Evolutionary conservation across 2,329 filamentous ascomycete species (phyloP), one percentile per base, ranked within the genome.

Genomic region (Ophiocordyceps camponoti-saundersi): DNA sequence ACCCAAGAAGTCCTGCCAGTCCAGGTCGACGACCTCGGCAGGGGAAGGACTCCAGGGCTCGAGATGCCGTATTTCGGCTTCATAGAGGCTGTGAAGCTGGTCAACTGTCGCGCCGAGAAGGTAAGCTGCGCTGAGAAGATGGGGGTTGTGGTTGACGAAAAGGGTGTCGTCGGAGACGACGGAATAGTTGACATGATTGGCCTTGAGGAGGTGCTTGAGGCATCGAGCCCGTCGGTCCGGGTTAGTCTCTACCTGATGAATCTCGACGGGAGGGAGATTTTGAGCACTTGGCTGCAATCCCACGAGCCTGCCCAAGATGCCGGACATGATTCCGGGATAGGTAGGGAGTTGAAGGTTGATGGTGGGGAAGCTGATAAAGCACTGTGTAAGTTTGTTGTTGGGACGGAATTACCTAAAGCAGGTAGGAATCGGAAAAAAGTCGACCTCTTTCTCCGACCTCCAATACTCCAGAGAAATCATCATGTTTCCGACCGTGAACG

Each of bases 111-210:
- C 89, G 22, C 89, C 89, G 11, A 96, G 71, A 16, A 95, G 71
- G 62, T 93, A 98, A 1, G 88, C 83, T 6, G 90, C 87, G 53
- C 79, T 80, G 13, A 98, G 74, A 46, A 88, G 75, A 64, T 95
- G 88, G 39, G 86, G 74, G 55, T 82, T 71, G 64, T 94, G 85
- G 58, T 96, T 96, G 66, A 92, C 79, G 56, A 80, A 92, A 51
- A 75, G 69, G 5, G 83, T 68, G 46, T 83, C 61, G 60, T 89
- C 79, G 61, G 85, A 92, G 47, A 95, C 66, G 53, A 96, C 80
- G 30, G 87, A 79, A 64, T 94, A 77, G 60, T 92, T 95, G 53
- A 82, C 81, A 66, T 98, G 92, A 61, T 96, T 96, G 46, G 89
- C 82, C 62, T 85, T 86, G 50, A 98, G 63, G 15, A 98, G 70